These are phyloP conservation scores for Candida insectalens DNA, from an alignment of 805 yeast genomes.

Conservation along the genomic window DNA sequence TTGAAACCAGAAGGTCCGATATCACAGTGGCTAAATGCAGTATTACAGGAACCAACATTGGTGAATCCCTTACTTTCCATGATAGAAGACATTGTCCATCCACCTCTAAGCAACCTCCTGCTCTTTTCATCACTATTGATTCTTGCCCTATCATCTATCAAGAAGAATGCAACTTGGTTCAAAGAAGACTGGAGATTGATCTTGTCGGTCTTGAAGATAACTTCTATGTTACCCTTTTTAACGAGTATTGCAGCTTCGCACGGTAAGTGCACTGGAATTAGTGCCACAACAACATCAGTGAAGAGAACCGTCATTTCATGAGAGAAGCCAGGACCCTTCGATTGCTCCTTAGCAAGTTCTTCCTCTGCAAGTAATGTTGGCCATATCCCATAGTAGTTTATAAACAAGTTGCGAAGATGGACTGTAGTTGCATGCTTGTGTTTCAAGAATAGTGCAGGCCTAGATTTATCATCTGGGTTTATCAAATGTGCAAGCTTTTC, in stretches of 20 bases:
- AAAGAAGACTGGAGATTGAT: slow-evolving; percentile 26
- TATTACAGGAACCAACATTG: slow-evolving; percentile 37
- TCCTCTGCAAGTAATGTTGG: slow-evolving; percentile 30
- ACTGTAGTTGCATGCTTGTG: slow-evolving; percentile 28
- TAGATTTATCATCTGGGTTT: slow-evolving; percentile 3
- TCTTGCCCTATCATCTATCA: slow-evolving; percentile 53
- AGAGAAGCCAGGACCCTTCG: slow-evolving; percentile 4
- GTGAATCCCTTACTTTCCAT: slow-evolving; percentile 41
- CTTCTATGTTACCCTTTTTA: slow-evolving; percentile 44
- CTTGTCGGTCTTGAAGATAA: slow-evolving; percentile 23
- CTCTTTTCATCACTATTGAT: slow-evolving; percentile 16
- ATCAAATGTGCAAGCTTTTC: slow-evolving; percentile 6
- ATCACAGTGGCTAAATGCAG: slow-evolving; percentile 25
- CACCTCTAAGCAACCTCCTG: slow-evolving; percentile 8
- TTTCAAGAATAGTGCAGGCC: slow-evolving; percentile 9
- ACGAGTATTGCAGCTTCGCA: slow-evolving; percentile 46
- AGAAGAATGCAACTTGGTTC: slow-evolving; percentile 37
- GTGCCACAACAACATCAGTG: slow-evolving; percentile 48
- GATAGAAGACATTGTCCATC: slow-evolving; percentile 32
- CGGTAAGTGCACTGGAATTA: slow-evolving; percentile 51
- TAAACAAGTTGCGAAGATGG: slow-evolving; percentile 33
- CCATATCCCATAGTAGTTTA: slow-evolving; percentile 59
- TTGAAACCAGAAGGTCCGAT: slow-evolving; percentile 3
- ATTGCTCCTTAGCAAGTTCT: slow-evolving; percentile 5
- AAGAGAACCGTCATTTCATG: slow-evolving; percentile 21